Conservation (phyloP, 1,284 basidiomycete species). For the Serendipita sp. region DNA sequence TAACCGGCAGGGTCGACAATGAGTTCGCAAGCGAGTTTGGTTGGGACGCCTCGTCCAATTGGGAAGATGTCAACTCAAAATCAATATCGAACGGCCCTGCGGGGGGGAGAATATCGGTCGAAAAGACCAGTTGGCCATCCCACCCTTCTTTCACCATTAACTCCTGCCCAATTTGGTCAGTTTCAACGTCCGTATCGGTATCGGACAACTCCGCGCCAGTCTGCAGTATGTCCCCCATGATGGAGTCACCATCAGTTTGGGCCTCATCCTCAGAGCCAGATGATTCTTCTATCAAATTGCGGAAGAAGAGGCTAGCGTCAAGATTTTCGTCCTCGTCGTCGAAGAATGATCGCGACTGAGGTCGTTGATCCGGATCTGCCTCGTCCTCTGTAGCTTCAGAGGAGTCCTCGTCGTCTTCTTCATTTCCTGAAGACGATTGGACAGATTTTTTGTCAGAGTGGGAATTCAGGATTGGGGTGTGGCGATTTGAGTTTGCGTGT, state of each 20-base stretch:
- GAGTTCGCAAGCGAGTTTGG: slow-evolving; percentile 10
- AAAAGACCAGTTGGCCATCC: slow-evolving; percentile 58
- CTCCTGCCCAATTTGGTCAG: neutral
- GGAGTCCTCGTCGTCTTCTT: slow-evolving; percentile 1
- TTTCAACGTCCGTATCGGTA: slow-evolving; percentile 18
- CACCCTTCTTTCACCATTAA: slow-evolving; percentile 41
- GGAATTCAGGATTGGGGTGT: neutral
- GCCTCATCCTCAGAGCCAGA: slow-evolving; percentile 18
- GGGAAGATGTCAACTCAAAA: slow-evolving; percentile 39
- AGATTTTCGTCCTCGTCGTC: slow-evolving; percentile 13
- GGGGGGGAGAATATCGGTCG: slow-evolving; percentile 40
- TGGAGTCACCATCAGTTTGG: slow-evolving; percentile 32
- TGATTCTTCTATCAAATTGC: slow-evolving; percentile 33
- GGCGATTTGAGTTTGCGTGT: slow-evolving; percentile 1
- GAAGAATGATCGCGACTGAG: slow-evolving; percentile 9
- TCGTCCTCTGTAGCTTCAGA: slow-evolving; percentile 36
- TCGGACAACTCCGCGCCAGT: slow-evolving; percentile 20
- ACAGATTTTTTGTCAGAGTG: neutral
- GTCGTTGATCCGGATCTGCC: slow-evolving; percentile 18
- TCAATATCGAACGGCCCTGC: slow-evolving; percentile 40
- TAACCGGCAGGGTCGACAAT: slow-evolving; percentile 10
- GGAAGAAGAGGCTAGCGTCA: slow-evolving; percentile 45
- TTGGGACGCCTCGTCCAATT: slow-evolving; percentile 19
- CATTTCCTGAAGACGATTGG: neutral
- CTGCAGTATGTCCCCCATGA: slow-evolving; percentile 20